phyloP scores from a whole-genome alignment of 2,329 filamentous ascomycete genomes.

The Metarhizium humberi region DNA sequence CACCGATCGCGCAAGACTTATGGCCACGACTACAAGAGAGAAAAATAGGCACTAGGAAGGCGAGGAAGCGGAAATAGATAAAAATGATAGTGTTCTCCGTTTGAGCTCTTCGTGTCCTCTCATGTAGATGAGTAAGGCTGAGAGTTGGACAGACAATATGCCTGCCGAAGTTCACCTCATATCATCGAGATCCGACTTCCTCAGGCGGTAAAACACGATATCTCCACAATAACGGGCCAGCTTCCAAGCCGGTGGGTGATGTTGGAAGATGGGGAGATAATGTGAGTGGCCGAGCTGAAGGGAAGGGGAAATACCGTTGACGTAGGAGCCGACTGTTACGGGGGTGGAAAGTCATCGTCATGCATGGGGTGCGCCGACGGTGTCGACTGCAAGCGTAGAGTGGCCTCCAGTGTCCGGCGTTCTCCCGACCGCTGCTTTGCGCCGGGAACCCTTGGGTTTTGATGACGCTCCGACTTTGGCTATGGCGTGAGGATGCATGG shows the following conservation, averaged over 20 bases:
- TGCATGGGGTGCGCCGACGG: background rate
- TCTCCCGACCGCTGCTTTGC: background rate
- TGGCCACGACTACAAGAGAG: background rate
- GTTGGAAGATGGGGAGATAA: background rate
- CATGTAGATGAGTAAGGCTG: background rate
- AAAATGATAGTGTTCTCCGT: background rate
- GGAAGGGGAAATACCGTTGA: conserved; percentile 1
- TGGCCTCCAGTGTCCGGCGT: background rate
- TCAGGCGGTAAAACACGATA: background rate
- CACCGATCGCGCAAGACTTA: background rate
- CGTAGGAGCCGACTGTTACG: background rate
- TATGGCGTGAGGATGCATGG: background rate
- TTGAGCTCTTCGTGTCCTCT: background rate
- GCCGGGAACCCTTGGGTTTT: background rate
- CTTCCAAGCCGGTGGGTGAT: too few species aligned
- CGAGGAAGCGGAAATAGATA: background rate
- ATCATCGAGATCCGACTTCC: background rate
- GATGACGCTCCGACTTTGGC: background rate
- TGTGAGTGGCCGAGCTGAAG: background rate
- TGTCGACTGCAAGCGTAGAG: background rate
- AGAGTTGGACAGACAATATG: background rate
- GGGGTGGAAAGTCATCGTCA: conserved; percentile 2
- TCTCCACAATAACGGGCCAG: background rate
- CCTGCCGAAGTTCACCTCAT: background rate
- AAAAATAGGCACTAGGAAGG: background rate